Evolutionary conservation across 192 early-diverging fungal genomes (phyloP).

Genomic region (Rhizoclosmatium globosum): DNA sequence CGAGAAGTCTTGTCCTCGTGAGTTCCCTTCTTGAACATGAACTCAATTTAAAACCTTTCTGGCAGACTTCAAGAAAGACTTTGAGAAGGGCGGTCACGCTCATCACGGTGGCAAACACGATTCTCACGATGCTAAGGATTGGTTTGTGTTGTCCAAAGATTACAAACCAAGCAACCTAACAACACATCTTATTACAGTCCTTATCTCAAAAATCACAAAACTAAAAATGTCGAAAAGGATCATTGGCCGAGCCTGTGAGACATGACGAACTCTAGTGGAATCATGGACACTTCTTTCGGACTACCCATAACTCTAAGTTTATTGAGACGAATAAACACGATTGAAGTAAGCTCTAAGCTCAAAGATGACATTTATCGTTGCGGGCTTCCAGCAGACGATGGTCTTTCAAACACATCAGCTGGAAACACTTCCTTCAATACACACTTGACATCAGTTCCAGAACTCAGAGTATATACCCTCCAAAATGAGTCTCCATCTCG

Average conservation of each 20-base stretch:
- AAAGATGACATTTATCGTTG: background rate
- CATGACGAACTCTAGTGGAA: conserved; percentile 14
- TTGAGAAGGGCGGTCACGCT: conserved; percentile 29
- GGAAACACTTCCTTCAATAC: conserved; percentile 51
- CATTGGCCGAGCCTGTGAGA: background rate
- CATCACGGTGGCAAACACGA: conserved; percentile 16
- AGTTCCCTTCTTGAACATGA: background rate
- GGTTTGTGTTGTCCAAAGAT: background rate
- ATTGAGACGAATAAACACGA: no score
- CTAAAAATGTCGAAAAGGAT: background rate
- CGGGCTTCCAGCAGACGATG: background rate
- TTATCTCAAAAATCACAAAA: conserved; percentile 10
- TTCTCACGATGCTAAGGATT: conserved; percentile 18
- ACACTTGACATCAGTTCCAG: conserved; percentile 38
- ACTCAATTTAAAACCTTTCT: background rate
- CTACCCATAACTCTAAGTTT: background rate
- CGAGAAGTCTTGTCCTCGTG: conserved; percentile 18
- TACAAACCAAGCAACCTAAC: background rate
- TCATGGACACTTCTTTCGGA: background rate
- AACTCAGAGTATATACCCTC: conserved; percentile 44
- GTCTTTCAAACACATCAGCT: conserved; percentile 36
- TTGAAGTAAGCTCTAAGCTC: no score
- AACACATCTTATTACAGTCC: background rate
- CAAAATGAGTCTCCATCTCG: conserved; percentile 33
- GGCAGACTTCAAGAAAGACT: conserved; percentile 28